Percentiles rank a stretch among this genome's conserved stretches.
These are phyloP conservation scores for Saccharomyces mikatae DNA, from an alignment of 805 yeast species.

Conservation along the genomic window DNA sequence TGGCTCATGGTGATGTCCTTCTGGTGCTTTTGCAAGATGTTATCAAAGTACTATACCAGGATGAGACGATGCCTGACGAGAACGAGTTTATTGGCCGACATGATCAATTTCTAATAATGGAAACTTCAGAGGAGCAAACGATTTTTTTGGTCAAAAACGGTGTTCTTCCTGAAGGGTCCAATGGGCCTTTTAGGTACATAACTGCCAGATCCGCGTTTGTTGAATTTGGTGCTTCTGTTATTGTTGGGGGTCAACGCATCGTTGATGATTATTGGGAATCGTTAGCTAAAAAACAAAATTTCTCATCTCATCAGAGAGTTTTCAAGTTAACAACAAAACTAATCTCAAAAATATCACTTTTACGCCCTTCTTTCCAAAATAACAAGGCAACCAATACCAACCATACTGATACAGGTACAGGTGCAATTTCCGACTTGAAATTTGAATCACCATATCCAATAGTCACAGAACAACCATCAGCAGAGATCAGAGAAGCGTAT, in stretches of 20 bases:
- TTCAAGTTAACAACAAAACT: constrained; percentile 20
- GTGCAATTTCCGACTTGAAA: not conserved
- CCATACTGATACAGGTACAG: not conserved
- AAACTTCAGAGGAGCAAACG: constrained; percentile 33
- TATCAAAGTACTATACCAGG: constrained; percentile 36
- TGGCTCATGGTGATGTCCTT: constrained; percentile 31
- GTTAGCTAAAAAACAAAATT: constrained; percentile 35
- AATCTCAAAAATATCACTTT: constrained; percentile 5
- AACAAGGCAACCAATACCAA: not conserved
- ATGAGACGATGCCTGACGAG: constrained; percentile 26
- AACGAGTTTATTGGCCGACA: constrained; percentile 39
- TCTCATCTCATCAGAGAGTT: constrained; percentile 40
- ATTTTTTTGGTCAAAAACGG: constrained; percentile 30
- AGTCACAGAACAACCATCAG: constrained; percentile 23
- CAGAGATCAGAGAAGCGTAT: constrained; percentile 21
- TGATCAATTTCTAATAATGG: constrained; percentile 32
- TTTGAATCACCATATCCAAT: constrained; percentile 20
- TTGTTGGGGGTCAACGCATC: constrained; percentile 41
- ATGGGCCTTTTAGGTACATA: constrained; percentile 20
- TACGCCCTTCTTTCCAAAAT: not conserved
- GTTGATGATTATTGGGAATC: constrained; percentile 52
- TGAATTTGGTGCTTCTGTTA: constrained; percentile 43
- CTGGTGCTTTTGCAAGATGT: constrained; percentile 31
- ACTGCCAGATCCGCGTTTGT: constrained; percentile 41
- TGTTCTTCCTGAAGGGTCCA: constrained; percentile 15